Conservation (phyloP, 1,139 yeast genomes). For the Debaryomyces sp. region DNA sequence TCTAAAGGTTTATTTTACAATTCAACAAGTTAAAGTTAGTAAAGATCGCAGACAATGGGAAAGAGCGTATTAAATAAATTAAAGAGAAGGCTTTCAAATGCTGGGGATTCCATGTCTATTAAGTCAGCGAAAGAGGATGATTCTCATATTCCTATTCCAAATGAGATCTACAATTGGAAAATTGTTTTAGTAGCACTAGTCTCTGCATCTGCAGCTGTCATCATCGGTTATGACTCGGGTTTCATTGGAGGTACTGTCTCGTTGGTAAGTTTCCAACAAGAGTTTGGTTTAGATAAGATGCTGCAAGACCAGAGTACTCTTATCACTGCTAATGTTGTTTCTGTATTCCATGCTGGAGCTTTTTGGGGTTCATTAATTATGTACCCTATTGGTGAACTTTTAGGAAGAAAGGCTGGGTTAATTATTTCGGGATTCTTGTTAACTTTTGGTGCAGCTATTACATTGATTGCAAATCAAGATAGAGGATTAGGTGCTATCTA, state of each 20-base stretch:
- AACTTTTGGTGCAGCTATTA: slow-evolving; percentile 46
- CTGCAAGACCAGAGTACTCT: slow-evolving; percentile 14
- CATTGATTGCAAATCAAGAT: slow-evolving; percentile 23
- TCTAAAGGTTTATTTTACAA: background rate
- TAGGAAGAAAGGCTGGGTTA: slow-evolving; percentile 31
- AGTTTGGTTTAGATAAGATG: slow-evolving; percentile 28
- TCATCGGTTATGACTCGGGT: slow-evolving; percentile 40
- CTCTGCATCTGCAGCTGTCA: slow-evolving; percentile 34
- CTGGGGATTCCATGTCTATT: slow-evolving; percentile 17
- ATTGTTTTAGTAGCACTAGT: slow-evolving; percentile 25
- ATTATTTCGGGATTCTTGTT: slow-evolving; percentile 36
- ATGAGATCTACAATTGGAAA: slow-evolving; percentile 26
- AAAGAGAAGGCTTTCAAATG: slow-evolving; percentile 8
- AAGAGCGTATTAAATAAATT: slow-evolving; percentile 1
- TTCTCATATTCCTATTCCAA: slow-evolving; percentile 18
- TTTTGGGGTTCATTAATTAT: slow-evolving; percentile 33
- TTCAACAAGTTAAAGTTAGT: background rate
- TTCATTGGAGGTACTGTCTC: slow-evolving; percentile 38
- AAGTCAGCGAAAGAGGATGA: slow-evolving; percentile 14
- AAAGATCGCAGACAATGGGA: background rate
- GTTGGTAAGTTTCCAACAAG: slow-evolving; percentile 26
- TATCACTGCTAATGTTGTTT: slow-evolving; percentile 32
- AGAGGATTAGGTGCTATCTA: slow-evolving; percentile 37
- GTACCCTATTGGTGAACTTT: slow-evolving; percentile 31
- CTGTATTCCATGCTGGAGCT: slow-evolving; percentile 40